Conservation (phyloP, 495 filamentous ascomycete genomes). For the Neurospora tetraspora region DNA sequence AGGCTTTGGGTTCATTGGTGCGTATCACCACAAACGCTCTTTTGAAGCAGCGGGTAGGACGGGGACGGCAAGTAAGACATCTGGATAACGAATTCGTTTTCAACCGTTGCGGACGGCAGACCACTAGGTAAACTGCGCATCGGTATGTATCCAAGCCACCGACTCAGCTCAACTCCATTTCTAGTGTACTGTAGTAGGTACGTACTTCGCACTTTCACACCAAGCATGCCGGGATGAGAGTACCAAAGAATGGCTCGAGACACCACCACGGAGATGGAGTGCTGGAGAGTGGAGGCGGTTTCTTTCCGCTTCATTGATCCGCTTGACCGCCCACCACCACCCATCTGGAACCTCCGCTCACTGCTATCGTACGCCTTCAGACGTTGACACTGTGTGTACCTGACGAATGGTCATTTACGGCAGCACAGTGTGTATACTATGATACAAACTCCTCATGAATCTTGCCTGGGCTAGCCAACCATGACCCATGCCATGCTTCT, state of each 20-base stretch:
- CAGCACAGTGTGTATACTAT: not conserved
- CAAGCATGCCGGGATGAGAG: not conserved
- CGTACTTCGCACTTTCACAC: not conserved
- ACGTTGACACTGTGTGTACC: not conserved
- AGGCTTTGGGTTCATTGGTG: not conserved
- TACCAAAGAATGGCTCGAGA: not conserved
- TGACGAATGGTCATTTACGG: not conserved
- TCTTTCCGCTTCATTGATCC: constrained; percentile 19
- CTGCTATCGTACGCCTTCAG: not conserved
- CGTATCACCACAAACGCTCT: not conserved
- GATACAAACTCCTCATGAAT: not conserved
- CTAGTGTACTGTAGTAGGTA: not conserved
- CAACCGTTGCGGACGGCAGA: not conserved
- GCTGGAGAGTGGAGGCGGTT: not conserved
- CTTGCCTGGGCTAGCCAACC: not conserved
- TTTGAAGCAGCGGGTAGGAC: not conserved
- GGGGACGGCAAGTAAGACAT: not conserved
- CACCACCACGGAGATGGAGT: not conserved
- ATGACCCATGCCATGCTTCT: not conserved
- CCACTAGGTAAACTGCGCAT: not conserved
- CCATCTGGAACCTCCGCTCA: constrained; percentile 1
- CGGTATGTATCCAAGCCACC: not conserved
- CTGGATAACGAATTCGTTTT: not conserved
- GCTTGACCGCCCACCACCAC: constrained; percentile 20
- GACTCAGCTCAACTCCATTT: not conserved